A percentile compares a stretch with the other conserved stretches of the same genome.
phyloP scores from a whole-genome alignment of 805 yeast species.

The Yueomyces sp. region DNA sequence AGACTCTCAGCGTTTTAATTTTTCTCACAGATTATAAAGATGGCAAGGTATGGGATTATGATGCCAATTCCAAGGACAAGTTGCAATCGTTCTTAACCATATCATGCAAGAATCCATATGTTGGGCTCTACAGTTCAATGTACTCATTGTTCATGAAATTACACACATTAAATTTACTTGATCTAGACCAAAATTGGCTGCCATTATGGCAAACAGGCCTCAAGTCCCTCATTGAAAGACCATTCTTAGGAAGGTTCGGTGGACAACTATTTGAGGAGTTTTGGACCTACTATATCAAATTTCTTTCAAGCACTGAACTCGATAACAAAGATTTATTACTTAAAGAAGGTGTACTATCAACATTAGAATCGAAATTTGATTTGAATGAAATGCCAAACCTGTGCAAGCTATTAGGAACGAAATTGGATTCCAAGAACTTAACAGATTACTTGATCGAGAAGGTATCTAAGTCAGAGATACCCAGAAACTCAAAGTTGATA shows the following conservation, averaged over 20 bases:
- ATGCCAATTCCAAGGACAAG: slow-evolving; percentile 33
- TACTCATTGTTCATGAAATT: slow-evolving; percentile 10
- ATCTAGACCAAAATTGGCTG: slow-evolving; percentile 12
- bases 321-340: not conserved
- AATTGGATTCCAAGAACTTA: slow-evolving; percentile 7
- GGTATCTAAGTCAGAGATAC: slow-evolving; percentile 1
- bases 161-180: slow-evolving; percentile 6
- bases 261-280: slow-evolving; percentile 20
- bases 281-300: slow-evolving; percentile 14
- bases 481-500: slow-evolving; percentile 1
- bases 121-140: slow-evolving; percentile 31
- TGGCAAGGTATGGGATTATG: slow-evolving; percentile 39
- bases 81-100: slow-evolving; percentile 34
- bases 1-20: slow-evolving; percentile 35
- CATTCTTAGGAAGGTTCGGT: slow-evolving; percentile 22
- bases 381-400: slow-evolving; percentile 9
- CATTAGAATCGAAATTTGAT: slow-evolving; percentile 8
- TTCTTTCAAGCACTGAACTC: not conserved
- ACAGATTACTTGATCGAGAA: slow-evolving; percentile 3
- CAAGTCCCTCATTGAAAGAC: slow-evolving; percentile 15
- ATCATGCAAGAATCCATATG: slow-evolving; percentile 42
- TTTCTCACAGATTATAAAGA: slow-evolving; percentile 32
- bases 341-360: slow-evolving; percentile 6
- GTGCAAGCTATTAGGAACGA: slow-evolving; percentile 9
- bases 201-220: slow-evolving; percentile 20